Conservation (phyloP, 2,329 filamentous ascomycete genomes). For the Diplodia seriata region DNA sequence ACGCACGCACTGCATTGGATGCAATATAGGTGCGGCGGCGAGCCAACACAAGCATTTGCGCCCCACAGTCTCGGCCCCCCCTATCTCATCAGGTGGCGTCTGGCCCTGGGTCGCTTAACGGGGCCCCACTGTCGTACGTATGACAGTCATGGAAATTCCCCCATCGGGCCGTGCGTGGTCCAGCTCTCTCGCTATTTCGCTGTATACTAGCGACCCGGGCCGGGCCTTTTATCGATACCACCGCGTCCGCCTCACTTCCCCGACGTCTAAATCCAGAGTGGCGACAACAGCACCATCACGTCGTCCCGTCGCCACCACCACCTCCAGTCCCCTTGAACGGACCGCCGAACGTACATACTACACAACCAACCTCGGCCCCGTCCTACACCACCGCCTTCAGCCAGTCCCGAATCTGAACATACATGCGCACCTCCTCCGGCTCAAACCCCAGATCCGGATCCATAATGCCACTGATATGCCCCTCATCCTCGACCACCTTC, state of each 20-base stretch:
- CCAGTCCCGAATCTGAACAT: constrained; percentile 7
- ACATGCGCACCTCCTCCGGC: constrained; percentile 9
- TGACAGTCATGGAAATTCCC: background rate
- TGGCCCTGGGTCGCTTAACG: background rate
- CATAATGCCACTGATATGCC: background rate
- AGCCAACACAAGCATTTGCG: background rate
- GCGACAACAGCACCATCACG: too few relatives aligned
- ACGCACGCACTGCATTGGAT: background rate
- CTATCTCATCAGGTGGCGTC: background rate
- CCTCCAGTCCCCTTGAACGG: too few relatives aligned
- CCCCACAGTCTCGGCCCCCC: background rate
- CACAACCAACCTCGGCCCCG: too few relatives aligned
- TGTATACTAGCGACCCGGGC: too few relatives aligned
- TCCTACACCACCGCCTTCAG: background rate
- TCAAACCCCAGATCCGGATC: constrained; percentile 1
- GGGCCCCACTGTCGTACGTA: background rate
- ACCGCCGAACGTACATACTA: too few relatives aligned
- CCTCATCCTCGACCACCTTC: constrained; percentile 3
- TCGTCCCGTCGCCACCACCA: too few relatives aligned
- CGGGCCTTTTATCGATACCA: too few relatives aligned
- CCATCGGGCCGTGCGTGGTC: background rate
- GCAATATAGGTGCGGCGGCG: background rate
- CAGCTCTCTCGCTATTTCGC: background rate
- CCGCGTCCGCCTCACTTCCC: too few relatives aligned
- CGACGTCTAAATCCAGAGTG: too few relatives aligned